phyloP scores from a whole-genome alignment of 75 land plant genomes.

The Picea glauca region DNA sequence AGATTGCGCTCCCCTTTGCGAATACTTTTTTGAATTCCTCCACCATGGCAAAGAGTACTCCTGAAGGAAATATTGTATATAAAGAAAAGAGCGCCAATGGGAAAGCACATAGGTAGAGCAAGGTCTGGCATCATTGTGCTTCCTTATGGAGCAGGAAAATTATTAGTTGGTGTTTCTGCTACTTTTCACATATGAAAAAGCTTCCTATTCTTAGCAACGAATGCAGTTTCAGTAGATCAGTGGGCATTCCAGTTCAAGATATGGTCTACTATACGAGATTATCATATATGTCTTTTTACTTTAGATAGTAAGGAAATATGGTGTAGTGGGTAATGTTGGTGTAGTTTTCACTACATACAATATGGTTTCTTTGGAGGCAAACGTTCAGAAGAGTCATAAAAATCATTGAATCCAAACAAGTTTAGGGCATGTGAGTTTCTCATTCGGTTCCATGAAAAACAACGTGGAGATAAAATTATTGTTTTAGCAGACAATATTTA shows the following conservation, averaged over 20 bases:
- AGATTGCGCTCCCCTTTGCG: no score
- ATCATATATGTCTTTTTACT: constrained; percentile 95
- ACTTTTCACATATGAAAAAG: constrained; percentile 84
- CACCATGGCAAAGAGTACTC: no score
- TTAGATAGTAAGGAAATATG: constrained; percentile 97
- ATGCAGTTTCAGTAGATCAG: constrained; percentile 99
- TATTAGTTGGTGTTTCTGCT: constrained; percentile 96
- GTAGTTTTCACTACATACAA: constrained; percentile 97
- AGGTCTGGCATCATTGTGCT: constrained; percentile 98
- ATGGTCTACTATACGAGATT: constrained; percentile 89
- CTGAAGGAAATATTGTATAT: no score
- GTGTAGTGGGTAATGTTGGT: constrained; percentile 88
- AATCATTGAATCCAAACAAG: constrained; percentile 59
- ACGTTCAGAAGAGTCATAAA: constrained; percentile 96
- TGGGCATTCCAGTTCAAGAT: constrained; percentile 99
- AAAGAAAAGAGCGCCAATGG: no score
- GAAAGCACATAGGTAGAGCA: constrained; percentile 63
- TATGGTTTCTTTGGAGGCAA: constrained; percentile 99
- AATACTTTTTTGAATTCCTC: no score
- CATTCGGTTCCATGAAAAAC: no score
- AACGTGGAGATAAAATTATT: no score
- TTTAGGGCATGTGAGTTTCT: no score
- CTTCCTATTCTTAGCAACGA: constrained; percentile 93
- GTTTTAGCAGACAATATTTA: no score
- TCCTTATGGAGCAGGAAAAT: constrained; percentile 99